Conservation (phyloP, 1,139 yeast genomes). For the Diutina mesorugosa region DNA sequence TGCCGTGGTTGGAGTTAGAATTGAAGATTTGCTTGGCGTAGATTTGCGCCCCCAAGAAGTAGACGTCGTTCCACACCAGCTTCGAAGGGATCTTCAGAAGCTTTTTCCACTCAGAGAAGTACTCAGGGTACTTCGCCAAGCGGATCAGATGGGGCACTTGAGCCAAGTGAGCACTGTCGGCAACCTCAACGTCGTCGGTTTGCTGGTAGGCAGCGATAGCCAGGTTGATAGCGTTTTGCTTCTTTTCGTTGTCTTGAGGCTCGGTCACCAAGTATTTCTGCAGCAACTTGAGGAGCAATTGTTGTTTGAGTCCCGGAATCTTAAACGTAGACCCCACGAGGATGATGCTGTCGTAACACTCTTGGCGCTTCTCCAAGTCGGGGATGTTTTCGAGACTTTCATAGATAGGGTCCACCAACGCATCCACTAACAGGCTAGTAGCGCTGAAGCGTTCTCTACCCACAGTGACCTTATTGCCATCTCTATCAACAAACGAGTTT, state of each 20-base stretch:
- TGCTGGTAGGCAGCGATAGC: constrained; percentile 34
- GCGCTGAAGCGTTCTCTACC: constrained; percentile 90
- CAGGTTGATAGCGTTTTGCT: constrained; percentile 22
- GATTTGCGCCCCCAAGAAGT: constrained; percentile 80
- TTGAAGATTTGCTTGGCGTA: constrained; percentile 76
- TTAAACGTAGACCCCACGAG: constrained; percentile 66
- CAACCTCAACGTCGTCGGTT: constrained; percentile 14
- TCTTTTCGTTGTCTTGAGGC: constrained; percentile 12
- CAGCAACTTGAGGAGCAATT: constrained; percentile 45
- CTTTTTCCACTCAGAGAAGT: constrained; percentile 92
- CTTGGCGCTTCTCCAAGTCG: constrained; percentile 64
- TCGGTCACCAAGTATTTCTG: constrained; percentile 41
- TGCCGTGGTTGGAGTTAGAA: constrained; percentile 39
- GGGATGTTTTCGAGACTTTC: constrained; percentile 41
- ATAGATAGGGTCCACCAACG: constrained; percentile 43
- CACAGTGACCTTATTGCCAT: constrained; percentile 42
- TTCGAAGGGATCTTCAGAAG: constrained; percentile 38
- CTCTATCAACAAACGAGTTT: constrained; percentile 51
- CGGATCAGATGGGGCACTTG: constrained; percentile 75
- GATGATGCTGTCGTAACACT: constrained; percentile 76
- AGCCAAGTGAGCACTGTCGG: constrained; percentile 2
- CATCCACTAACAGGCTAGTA: constrained; percentile 40
- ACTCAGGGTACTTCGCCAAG: constrained; percentile 68
- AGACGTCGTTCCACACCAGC: constrained; percentile 42
- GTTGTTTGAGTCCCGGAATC: constrained; percentile 68